phyloP scores from a whole-genome alignment of 441 rosid species.

The Biscutella laevigata region DNA sequence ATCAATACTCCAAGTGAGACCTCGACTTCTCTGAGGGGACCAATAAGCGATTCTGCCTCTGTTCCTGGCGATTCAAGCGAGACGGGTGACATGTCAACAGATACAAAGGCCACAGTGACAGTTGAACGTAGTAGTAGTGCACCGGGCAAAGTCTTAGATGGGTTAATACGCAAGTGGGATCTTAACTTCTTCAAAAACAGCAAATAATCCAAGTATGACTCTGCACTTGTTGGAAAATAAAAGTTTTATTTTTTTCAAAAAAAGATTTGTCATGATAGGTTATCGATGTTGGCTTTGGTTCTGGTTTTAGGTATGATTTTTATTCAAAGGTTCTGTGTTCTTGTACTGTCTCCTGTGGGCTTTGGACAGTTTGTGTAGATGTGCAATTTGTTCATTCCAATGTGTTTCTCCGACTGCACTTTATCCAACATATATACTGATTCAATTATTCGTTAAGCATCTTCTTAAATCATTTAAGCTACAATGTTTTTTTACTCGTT shows the following conservation, averaged over 20 bases:
- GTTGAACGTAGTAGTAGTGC: conserved; percentile 53
- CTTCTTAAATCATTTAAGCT: no score
- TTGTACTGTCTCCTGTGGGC: background rate
- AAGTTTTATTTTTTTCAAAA: background rate
- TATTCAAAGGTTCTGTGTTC: background rate
- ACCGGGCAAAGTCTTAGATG: conserved; percentile 59
- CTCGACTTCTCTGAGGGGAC: conserved; percentile 20
- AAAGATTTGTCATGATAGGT: conserved; percentile 1
- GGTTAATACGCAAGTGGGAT: conserved; percentile 88
- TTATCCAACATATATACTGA: background rate
- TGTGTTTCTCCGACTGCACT: no score
- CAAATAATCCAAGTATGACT: no score
- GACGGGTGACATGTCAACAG: conserved; percentile 44
- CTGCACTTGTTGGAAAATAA: no score
- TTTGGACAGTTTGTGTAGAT: background rate
- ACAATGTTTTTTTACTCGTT: no score
- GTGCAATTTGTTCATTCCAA: background rate
- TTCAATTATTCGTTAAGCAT: background rate
- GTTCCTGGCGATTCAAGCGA: conserved; percentile 37
- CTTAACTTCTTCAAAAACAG: conserved; percentile 44
- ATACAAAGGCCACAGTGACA: conserved; percentile 72
- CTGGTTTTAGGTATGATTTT: conserved; percentile 1
- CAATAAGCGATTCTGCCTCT: conserved; percentile 31
- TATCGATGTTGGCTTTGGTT: conserved; percentile 12
- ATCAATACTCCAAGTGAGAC: conserved; percentile 27